Evolutionary conservation across 2,329 filamentous ascomycete genomes (phyloP), one percentile per base, ranked within the genome.

Genomic region (Cryphonectria japonica): DNA sequence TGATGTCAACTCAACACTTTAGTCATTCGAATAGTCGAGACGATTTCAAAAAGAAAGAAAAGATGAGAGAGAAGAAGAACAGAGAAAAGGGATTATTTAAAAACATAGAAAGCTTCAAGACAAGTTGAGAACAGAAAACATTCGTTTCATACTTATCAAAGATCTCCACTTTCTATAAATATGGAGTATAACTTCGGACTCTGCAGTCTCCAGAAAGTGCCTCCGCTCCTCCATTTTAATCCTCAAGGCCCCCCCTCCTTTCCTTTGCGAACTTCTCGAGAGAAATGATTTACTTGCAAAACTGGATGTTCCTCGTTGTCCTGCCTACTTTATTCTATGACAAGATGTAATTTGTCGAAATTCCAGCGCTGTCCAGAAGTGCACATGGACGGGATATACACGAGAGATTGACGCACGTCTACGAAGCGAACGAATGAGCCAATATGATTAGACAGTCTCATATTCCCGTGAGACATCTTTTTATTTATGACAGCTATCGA

Each of bases 81-180:
- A 46, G 0, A 50, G 2, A n/a, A n/a, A 22, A 50, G 3, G 8
- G n/a, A n/a, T 50, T 19, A 26, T 29, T 26, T 13, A 26, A 32
- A 46, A 19, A 37, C 16, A 50, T 8, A 4, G 26, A 37, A n/a
- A 34, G 26, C 8, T 54, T 39, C 9, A 52, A 26, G 29, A 46
- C 2, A 68, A 68, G 4, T 19, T 50, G 16, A n/a, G 50, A 39
- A 29, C 26, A 59, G 43, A 52, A 32, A 34, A 46, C 66, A 46
- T 46, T 41, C 19, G 67, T 65, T 37, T 66, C 46, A 50, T 50
- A 39, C 37, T 39, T 39, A 46, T 65, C 67, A n/a, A 62, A 62
- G 43, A 52, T 34, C 43, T 19, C 64, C 62, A 60, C 62, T 46
- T 13, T 41, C 34, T 37, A 59, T 50, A n/a, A n/a, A 50, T 50